Percentiles rank a stretch among this genome's conserved stretches.
These are phyloP conservation scores for Cavenderia fasciculata DNA, from an alignment of 78 protist species.

Conservation along the genomic window DNA sequence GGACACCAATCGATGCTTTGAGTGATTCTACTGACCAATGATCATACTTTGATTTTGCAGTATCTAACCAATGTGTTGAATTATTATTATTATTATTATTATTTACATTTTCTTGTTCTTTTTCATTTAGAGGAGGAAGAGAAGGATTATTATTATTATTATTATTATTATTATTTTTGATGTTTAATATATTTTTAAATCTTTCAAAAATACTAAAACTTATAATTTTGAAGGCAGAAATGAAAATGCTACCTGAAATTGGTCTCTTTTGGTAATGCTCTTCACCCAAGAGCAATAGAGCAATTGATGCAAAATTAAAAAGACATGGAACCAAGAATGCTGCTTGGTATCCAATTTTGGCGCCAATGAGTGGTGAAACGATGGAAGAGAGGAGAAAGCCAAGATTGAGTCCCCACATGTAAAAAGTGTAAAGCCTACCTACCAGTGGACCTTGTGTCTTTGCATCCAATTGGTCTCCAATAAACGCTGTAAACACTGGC, in stretches of 20 bases:
- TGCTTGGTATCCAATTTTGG: slow-evolving; percentile 40
- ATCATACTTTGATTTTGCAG: slow-evolving; percentile 15
- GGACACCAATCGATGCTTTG: slow-evolving; percentile 1
- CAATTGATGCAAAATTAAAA: slow-evolving; percentile 48
- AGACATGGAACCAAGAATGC: slow-evolving; percentile 86
- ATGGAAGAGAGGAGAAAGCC: slow-evolving; percentile 82
- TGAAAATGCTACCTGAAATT: slow-evolving; percentile 31
- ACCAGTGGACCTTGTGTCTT: slow-evolving; percentile 32
- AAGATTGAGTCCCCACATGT: slow-evolving; percentile 82
- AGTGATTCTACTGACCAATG: slow-evolving; percentile 10
- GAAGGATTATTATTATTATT: no score
- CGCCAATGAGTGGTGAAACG: slow-evolving; percentile 81
- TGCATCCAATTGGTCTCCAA: slow-evolving; percentile 88
- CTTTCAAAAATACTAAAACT: slow-evolving; percentile 22
- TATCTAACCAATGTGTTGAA: slow-evolving; percentile 44
- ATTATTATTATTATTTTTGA: no score
- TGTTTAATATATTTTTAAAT: no score
- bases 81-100: no score
- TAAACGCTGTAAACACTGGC: slow-evolving; percentile 73
- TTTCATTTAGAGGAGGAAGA: no score
- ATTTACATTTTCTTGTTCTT: no score
- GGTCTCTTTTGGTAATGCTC: slow-evolving; percentile 18
- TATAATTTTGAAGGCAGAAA: background rate
- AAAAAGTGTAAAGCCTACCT: slow-evolving; percentile 75
- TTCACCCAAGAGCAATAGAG: slow-evolving; percentile 61